Evolutionary conservation across 2,329 filamentous ascomycete genomes (phyloP).

Genomic region (Sporothrix pallida): DNA sequence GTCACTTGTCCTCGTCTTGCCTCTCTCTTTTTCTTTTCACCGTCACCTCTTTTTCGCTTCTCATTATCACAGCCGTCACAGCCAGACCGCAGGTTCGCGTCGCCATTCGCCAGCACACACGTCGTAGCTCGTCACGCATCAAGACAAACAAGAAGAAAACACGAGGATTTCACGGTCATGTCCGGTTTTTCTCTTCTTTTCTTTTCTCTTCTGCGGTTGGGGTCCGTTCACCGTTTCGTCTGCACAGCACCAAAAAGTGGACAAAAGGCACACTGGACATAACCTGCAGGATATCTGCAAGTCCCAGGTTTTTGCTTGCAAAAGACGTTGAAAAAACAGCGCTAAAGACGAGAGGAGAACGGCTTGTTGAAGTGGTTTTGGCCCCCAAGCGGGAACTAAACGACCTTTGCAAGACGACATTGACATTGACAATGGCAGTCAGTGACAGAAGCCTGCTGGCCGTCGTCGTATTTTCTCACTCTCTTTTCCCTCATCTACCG

Average conservation of each 20-base stretch:
- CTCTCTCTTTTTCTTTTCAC: not conserved
- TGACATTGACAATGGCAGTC: too few relatives aligned
- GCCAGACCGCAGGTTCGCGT: not conserved
- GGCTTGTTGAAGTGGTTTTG: constrained; percentile 7
- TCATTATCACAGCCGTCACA: constrained; percentile 15
- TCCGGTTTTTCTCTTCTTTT: not conserved
- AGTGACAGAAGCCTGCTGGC: not conserved
- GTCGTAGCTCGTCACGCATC: too few relatives aligned
- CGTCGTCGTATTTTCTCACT: not conserved
- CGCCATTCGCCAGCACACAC: constrained; percentile 22
- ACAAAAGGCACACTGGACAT: not conserved
- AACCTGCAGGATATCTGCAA: too few relatives aligned
- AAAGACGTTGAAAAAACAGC: not conserved
- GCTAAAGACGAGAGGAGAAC: not conserved
- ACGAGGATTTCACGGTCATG: not conserved
- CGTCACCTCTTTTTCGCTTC: not conserved
- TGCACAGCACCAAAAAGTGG: not conserved
- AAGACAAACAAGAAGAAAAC: not conserved
- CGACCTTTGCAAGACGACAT: not conserved
- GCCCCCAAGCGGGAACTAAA: constrained; percentile 25
- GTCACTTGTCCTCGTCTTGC: not conserved
- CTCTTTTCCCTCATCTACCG: not conserved
- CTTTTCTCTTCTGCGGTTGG: not conserved
- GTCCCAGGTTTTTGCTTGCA: too few relatives aligned
- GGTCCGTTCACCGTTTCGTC: not conserved